Evolutionary conservation across 306 rosid genomes (phyloP).

Genomic region (Lathyrus aphaca): DNA sequence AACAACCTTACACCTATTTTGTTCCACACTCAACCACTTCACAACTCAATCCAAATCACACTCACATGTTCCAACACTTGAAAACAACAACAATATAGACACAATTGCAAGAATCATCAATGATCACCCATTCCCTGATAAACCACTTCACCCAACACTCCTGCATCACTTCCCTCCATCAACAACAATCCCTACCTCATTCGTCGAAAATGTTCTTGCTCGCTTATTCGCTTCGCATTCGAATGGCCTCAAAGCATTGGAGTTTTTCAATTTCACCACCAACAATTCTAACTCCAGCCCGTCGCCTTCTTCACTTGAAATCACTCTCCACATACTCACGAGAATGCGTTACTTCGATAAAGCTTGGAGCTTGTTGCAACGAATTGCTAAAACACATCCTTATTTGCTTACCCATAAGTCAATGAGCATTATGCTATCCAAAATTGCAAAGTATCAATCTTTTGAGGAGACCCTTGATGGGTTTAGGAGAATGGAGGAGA

Average conservation of each 20-base stretch:
- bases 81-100: constrained; percentile 42
- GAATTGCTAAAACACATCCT: constrained; percentile 49
- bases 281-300: constrained; percentile 47
- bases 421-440: constrained; percentile 83
- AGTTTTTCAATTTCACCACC: constrained; percentile 66
- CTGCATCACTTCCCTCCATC: constrained; percentile 54
- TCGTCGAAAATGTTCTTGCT: constrained; percentile 63
- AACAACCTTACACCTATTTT: constrained; percentile 33
- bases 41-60: constrained; percentile 12
- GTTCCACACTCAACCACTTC: constrained; percentile 31
- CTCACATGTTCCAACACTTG: constrained; percentile 16
- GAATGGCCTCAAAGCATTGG: constrained; percentile 87
- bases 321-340: constrained; percentile 72
- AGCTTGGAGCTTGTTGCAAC: constrained; percentile 68
- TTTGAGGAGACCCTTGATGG: constrained; percentile 77
- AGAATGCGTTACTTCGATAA: constrained; percentile 83
- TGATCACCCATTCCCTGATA: constrained; percentile 72
- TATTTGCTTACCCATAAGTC: constrained; percentile 73
- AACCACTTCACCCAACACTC: constrained; percentile 73
- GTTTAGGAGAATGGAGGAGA: constrained; percentile 69
- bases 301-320: constrained; percentile 64
- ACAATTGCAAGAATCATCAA: constrained; percentile 64
- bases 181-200: constrained; percentile 44
- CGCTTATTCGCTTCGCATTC: constrained; percentile 77
- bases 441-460: constrained; percentile 66